A percentile compares a stretch with the other conserved stretches of the same genome.
Evolutionary conservation across 1,139 yeast genomes (phyloP).

Genomic region (Magnusiomyces tetraspermus): DNA sequence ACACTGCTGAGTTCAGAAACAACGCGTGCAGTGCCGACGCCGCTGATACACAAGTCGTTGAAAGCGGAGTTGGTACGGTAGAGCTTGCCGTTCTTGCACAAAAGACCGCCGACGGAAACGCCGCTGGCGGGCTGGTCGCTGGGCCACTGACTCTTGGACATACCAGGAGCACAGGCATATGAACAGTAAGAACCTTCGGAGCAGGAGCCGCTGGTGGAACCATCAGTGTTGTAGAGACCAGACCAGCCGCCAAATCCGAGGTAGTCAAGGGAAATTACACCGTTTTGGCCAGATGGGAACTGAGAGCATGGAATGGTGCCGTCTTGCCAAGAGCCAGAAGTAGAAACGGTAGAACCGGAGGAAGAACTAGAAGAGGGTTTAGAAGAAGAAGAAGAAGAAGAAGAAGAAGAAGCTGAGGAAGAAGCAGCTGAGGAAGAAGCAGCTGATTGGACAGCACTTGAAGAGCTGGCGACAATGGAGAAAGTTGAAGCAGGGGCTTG

Average conservation of each 20-base stretch:
- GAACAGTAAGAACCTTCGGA: conserved; percentile 89
- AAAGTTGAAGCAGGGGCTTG: conserved; percentile 25
- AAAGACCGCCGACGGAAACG: conserved; percentile 83
- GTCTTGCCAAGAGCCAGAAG: conserved; percentile 59
- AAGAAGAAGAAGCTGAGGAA: conserved; percentile 16
- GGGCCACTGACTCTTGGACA: conserved; percentile 98
- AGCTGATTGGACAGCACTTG: conserved; percentile 8
- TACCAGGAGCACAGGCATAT: conserved; percentile 92
- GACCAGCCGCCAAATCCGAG: conserved; percentile 88
- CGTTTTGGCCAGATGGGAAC: conserved; percentile 77
- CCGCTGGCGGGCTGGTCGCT: conserved; percentile 73
- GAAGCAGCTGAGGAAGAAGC: conserved; percentile 22
- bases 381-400: conserved; percentile 30
- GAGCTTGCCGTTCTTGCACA: conserved; percentile 67
- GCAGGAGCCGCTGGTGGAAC: conserved; percentile 60
- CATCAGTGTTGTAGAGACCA: conserved; percentile 51
- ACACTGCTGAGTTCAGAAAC: conserved; percentile 51
- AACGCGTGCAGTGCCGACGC: conserved; percentile 57
- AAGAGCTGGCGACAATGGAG: conserved; percentile 18
- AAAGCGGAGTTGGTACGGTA: conserved; percentile 61
- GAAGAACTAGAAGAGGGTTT: conserved; percentile 30
- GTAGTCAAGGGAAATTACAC: conserved; percentile 79
- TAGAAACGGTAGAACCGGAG: conserved; percentile 37
- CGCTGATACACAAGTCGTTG: conserved; percentile 77
- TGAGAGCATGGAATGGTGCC: conserved; percentile 65